These are phyloP conservation scores for Priceomyces melissophilus DNA, from an alignment of 805 yeast genomes.

Conservation along the genomic window DNA sequence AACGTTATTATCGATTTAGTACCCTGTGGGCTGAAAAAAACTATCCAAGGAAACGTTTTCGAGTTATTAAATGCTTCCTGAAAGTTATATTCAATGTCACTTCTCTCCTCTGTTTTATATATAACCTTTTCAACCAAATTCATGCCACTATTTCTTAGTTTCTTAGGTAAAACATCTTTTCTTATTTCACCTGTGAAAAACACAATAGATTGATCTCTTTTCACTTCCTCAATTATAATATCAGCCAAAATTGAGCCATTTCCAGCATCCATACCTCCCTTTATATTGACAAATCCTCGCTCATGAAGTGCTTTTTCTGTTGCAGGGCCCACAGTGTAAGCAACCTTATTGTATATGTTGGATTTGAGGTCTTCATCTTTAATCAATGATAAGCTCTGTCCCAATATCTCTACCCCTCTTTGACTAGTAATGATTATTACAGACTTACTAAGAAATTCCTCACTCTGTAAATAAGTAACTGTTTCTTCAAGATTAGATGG, in stretches of 20 bases:
- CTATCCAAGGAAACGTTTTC: slow-evolving; percentile 54
- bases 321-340: slow-evolving; percentile 91
- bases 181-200: slow-evolving; percentile 87
- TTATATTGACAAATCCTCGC: slow-evolving; percentile 63
- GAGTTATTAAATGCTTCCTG: slow-evolving; percentile 4
- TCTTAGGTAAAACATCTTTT: slow-evolving; percentile 74
- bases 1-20: slow-evolving; percentile 58
- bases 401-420: slow-evolving; percentile 81
- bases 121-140: slow-evolving; percentile 58
- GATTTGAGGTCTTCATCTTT: slow-evolving; percentile 13
- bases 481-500: slow-evolving; percentile 49
- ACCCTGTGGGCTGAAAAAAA: slow-evolving; percentile 91
- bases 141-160: slow-evolving; percentile 42
- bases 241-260: slow-evolving; percentile 73
- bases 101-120: slow-evolving; percentile 59
- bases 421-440: slow-evolving; percentile 82
- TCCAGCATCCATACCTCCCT: slow-evolving; percentile 77
- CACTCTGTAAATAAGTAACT: slow-evolving; percentile 39
- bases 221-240: slow-evolving; percentile 42
- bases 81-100: slow-evolving; percentile 44
- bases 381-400: slow-evolving; percentile 37
- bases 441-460: slow-evolving; percentile 39
- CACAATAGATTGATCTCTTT: slow-evolving; percentile 41
- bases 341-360: slow-evolving; percentile 45
- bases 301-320: slow-evolving; percentile 57